Conservation (phyloP, 139 green algal species). For the Axilococcus clingmanii region DNA sequence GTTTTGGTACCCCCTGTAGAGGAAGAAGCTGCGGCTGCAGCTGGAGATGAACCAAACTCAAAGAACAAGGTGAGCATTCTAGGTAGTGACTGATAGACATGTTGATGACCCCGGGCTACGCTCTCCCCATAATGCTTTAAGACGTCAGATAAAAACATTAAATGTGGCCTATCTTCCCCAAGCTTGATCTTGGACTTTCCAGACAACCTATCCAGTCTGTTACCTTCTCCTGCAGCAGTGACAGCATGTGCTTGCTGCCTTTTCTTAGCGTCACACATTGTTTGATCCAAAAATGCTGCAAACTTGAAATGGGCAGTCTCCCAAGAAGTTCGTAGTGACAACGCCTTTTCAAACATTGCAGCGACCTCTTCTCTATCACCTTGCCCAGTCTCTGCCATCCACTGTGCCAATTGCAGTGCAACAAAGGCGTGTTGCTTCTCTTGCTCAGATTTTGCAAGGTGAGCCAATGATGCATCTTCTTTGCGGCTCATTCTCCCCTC, state of each 20-base stretch:
- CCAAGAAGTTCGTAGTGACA: slow-evolving; percentile 39
- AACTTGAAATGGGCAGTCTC: slow-evolving; percentile 80
- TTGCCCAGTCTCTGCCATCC: slow-evolving; percentile 67
- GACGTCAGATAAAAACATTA: slow-evolving; percentile 53
- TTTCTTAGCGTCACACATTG: slow-evolving; percentile 19
- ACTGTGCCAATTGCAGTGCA: slow-evolving; percentile 64
- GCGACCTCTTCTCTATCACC: slow-evolving; percentile 52
- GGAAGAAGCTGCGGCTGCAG: not conserved
- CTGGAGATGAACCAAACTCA: slow-evolving; percentile 57
- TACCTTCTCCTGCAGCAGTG: not conserved
- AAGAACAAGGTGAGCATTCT: slow-evolving; percentile 92
- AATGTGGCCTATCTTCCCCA: slow-evolving; percentile 48
- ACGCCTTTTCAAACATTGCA: slow-evolving; percentile 57
- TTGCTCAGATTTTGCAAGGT: slow-evolving; percentile 4
- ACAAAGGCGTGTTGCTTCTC: slow-evolving; percentile 17
- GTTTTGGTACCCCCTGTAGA: too few species aligned
- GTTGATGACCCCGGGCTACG: slow-evolving; percentile 44
- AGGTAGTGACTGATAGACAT: slow-evolving; percentile 75
- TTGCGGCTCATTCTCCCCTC: slow-evolving; percentile 4
- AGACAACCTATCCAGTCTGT: slow-evolving; percentile 23
- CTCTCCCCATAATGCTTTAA: slow-evolving; percentile 61
- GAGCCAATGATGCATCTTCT: not conserved
- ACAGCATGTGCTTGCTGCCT: slow-evolving; percentile 12
- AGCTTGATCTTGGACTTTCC: slow-evolving; percentile 35
- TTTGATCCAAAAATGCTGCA: slow-evolving; percentile 71